Base-by-base conservation (phyloP, 352 stramenopile species). In the Peronospora destructor region DNA sequence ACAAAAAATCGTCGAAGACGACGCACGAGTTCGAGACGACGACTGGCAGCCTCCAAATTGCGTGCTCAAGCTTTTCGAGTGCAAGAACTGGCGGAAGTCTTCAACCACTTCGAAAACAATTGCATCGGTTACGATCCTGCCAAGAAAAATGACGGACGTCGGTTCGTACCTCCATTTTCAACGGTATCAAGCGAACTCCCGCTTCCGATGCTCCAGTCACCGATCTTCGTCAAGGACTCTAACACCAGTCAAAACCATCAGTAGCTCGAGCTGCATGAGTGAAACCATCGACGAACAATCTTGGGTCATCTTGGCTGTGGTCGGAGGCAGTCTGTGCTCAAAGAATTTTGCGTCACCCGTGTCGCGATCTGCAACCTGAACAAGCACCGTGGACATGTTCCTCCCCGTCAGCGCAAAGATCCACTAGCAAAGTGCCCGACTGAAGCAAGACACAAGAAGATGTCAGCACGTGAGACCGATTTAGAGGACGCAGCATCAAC, bases 331-430 rank as follows among this genome's bases (percentile, higher is more conserved):
- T 67, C 62, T 28, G 52, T 61, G 19, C 60, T 83, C 12, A 81
- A 83, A 43, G 73, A 85, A 21, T 84, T 72, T 45, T 59, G 59
- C 13, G 74, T 81, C 30, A 86, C 67, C 28, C 72, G 74, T 6
- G 61, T 72, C 4, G 61, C 74, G 8, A 82, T 85, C 40, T 84
- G 61, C 47, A 82, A 85, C 32, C 36, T 85, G 10, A 78, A 67
- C 48, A 77, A 82, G 28, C 64, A 82, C 13, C 68, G 66, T 13
- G 51, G 67, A 6, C 46, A 61, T 0, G 59, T 23, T 23, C 3
- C 2, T 3, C 1, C 3, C 3, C 23, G 23, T 26, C 2, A 26
- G 23, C 45, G 74, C 36, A 63, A 71, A 48, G 54, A 85, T 34
- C 66, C 69, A 29, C 53, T 78, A 19, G 68, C 64, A 0, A 76